Base-by-base conservation (phyloP, 345 rosid species). In the Boechera divaricarpa region DNA sequence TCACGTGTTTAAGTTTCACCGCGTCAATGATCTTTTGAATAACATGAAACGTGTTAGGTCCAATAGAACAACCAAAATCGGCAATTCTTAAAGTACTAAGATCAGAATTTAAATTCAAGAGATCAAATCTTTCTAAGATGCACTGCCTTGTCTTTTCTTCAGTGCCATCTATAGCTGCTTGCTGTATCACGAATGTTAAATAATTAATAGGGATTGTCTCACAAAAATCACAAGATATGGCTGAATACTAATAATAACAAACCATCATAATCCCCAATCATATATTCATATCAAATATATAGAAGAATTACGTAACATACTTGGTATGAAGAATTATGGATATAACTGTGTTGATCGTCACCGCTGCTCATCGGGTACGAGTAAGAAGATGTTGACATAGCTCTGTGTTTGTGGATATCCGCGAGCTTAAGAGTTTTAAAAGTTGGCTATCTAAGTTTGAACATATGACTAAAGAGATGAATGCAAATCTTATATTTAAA, bases 21-120 rank as follows among this genome's bases (percentile, higher is more conserved):
- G 65, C 13, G 4, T 77, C 70, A 49, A 69, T 70, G 65, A 77
- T 70, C 7, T 1, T 62, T 66, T 75, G 57, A 7, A 67, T 73
- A 56, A 3, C 73, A 21, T 55, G 26, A 48, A 66, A 75, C 5
- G 73, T 75, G 35, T 75, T 75, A 1, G 78, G 78, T 28, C 78
- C 78, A 16, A 1, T 33, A 11, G 78, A 64, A 32, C 72, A 74
- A 31, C 72, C 78, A 42, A 54, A 63, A 55, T 74, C 78, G 1
- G 64, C 78, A 6, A 74, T 55, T 11, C 10, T 52, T 2, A 74
- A 12, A 5, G 16, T 39, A n/a, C 3, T 0, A 42, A 55, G 24
- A 39, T 41, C 38, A 0, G 15, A 3, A 48, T n/a, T 47, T 0
- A 31, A 9, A 1, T 47, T 3, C 1, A n/a, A 2, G 39, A 63